These are phyloP conservation scores for Penicillium taxi DNA, from an alignment of 495 filamentous ascomycete species.

Conservation along the genomic window DNA sequence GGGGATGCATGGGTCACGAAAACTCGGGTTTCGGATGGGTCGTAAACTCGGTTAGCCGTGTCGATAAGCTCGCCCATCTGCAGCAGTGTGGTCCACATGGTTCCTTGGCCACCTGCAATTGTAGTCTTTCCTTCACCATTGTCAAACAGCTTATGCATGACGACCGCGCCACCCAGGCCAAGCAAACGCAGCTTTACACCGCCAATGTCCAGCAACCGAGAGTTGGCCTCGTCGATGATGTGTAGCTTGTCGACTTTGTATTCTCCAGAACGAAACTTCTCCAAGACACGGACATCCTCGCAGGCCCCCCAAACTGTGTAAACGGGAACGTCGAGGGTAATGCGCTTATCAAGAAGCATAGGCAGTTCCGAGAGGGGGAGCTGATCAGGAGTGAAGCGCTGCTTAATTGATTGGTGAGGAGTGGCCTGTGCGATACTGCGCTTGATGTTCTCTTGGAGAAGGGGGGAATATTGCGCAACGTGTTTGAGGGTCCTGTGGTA, in stretches of 20 bases:
- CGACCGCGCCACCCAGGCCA: constrained; percentile 90
- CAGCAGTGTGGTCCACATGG: constrained; percentile 98
- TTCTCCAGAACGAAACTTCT: constrained; percentile 96
- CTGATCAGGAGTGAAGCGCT: constrained; percentile 67
- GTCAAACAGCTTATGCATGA: constrained; percentile 99
- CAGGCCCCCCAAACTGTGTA: constrained; percentile 99
- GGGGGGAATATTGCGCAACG: constrained; percentile 95
- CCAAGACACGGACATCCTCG: constrained; percentile 94
- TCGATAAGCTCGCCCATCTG: constrained; percentile 99
- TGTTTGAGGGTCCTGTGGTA: constrained; percentile 81
- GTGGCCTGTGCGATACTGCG: constrained; percentile 66
- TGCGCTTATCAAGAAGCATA: constrained; percentile 77
- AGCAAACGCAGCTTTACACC: constrained; percentile 94
- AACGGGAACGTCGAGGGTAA: constrained; percentile 89
- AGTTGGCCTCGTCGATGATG: constrained; percentile 97
- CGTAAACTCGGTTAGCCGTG: constrained; percentile 95
- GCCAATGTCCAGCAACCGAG: constrained; percentile 84
- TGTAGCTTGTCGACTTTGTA: constrained; percentile 97
- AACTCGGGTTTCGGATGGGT: constrained; percentile 95
- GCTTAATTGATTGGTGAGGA: constrained; percentile 62
- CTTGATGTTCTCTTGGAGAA: constrained; percentile 82
- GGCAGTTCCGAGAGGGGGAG: constrained; percentile 93
- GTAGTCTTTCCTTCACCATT: constrained; percentile 97
- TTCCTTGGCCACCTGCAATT: constrained; percentile 96
- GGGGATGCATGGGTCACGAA: constrained; percentile 98